These are phyloP conservation scores for Penicillium griseofulvum DNA, from an alignment of 2,329 filamentous ascomycete species.

Conservation along the genomic window DNA sequence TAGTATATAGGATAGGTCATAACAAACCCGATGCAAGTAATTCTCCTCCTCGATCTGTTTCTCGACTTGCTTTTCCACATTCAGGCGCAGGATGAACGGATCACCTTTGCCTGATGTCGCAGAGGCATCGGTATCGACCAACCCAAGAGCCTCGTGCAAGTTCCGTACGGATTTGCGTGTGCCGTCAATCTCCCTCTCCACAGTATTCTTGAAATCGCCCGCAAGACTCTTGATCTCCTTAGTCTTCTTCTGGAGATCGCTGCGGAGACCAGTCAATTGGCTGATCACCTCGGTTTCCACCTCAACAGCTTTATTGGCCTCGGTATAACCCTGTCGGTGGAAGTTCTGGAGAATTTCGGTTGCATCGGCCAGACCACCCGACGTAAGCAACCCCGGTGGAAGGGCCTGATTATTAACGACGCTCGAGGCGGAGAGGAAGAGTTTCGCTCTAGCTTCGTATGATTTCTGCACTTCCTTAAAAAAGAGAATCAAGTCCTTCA, in stretches of 20 bases:
- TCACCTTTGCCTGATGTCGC: constrained; percentile 81
- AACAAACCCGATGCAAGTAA: constrained; percentile 82
- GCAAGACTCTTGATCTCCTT: constrained; percentile 96
- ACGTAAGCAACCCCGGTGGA: constrained; percentile 72
- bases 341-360: constrained; percentile 75
- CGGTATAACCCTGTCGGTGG: constrained; percentile 74
- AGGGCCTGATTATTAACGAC: constrained; percentile 75
- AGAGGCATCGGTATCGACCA: constrained; percentile 74
- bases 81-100: constrained; percentile 81
- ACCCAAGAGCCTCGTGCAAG: constrained; percentile 77
- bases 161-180: constrained; percentile 76
- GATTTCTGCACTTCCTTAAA: constrained; percentile 88
- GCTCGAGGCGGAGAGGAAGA: constrained; percentile 76
- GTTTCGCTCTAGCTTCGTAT: constrained; percentile 82
- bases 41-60: constrained; percentile 96
- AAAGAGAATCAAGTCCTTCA: constrained; percentile 91
- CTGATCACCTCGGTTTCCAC: constrained; percentile 90
- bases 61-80: constrained; percentile 86
- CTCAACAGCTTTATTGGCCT: constrained; percentile 83
- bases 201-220: constrained; percentile 93
- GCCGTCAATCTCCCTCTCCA: constrained; percentile 88
- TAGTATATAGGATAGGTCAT: background rate
- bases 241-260: constrained; percentile 90
- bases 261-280: constrained; percentile 78
- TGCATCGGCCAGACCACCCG: constrained; percentile 85